Base-by-base conservation (phyloP, 1,284 basidiomycete species). In the Pseudozyma sp. region DNA sequence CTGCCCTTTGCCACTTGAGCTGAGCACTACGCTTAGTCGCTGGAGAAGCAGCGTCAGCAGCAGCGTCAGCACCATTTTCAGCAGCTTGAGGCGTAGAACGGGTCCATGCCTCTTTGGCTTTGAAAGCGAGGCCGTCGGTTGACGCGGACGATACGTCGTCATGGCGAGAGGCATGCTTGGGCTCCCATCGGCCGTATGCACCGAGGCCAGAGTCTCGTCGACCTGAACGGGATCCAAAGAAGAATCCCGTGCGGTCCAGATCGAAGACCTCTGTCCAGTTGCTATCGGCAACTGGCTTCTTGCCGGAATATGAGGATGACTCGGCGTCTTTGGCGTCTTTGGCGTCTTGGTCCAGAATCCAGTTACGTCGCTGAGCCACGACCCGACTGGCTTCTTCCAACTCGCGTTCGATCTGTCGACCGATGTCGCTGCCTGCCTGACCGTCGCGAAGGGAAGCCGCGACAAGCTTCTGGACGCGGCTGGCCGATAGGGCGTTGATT, bases 401-500 rank as follows among this genome's bases (percentile, higher is more conserved):
- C 43, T 75, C 72, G 53, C 53, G 51, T 16, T 70, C 67, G 18
- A 70, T 67, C 51, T 69, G 71, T 34, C 62, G 64, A 1, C 56
- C 66, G 9, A 69, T 59, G 9, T 74, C 59, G 21, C 44, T 34
- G 11, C 61, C 66, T 7, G 61, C 71, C 39, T 61, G 51, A 13
- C 66, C 71, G 34, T 64, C 61, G 2, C 59, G 61, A 19, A 75
- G 50, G 8, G 59, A 59, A 0, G 62, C 60, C 5, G 56, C 61
- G 11, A 70, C 59, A 10, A 75, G 49, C 31, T 66, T 61, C 51
- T 75, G 59, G 0, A 70, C 63, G 8, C 59, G 62, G 19, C 67
- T 60, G 21, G 63, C 62, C 8, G 72, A 64, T 6, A 70, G 55
- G 2, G 72, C 72, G 49, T 75, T 75, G 56, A 75, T 66, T 14